Conservation (phyloP, 2,329 filamentous ascomycete species). For the Chaetoscypha palmicola region DNA sequence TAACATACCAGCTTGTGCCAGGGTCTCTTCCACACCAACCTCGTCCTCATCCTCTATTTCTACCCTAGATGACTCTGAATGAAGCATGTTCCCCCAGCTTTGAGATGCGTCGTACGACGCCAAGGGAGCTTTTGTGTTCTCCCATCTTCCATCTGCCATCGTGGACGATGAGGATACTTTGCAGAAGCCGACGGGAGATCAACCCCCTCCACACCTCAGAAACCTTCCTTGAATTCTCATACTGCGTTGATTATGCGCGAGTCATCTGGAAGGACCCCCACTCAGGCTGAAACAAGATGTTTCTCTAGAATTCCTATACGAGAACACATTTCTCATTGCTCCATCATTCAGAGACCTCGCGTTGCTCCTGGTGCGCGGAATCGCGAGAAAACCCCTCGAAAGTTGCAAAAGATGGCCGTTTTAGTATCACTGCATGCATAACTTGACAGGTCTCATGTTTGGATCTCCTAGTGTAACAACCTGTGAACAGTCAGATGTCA, state of each 20-base stretch:
- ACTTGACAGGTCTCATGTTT: neutral
- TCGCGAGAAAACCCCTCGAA: neutral
- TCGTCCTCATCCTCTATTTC: neutral
- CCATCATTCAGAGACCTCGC: neutral
- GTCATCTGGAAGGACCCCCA: neutral
- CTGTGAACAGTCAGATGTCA: neutral
- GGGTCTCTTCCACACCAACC: neutral
- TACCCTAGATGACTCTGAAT: neutral
- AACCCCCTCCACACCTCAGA: neutral
- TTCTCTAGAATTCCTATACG: neutral
- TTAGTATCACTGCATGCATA: neutral
- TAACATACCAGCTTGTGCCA: neutral
- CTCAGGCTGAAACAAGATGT: neutral
- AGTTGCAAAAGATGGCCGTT: neutral
- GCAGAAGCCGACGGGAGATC: constrained; percentile 2
- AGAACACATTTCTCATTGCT: neutral
- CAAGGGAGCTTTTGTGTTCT: constrained; percentile 1
- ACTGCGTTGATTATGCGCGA: neutral
- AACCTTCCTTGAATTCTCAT: neutral
- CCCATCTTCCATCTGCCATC: neutral
- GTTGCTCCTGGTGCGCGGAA: neutral
- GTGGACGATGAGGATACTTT: neutral
- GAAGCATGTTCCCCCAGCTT: neutral
- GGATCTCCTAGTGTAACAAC: neutral
- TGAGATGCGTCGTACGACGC: neutral